Evolutionary conservation across 2,329 filamentous ascomycete species (phyloP).

Genomic region (Fusarium begoniae): DNA sequence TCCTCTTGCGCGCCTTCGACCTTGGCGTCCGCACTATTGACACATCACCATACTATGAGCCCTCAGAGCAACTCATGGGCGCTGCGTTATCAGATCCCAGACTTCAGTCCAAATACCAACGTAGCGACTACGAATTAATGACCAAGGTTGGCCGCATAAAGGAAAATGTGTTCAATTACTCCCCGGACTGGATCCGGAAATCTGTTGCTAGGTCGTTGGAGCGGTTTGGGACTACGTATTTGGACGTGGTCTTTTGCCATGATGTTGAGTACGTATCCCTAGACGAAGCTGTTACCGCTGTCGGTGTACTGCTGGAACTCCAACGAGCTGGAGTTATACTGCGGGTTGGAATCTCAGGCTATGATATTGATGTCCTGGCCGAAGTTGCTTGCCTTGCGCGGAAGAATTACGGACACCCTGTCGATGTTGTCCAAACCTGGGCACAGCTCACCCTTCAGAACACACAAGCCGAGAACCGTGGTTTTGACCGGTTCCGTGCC

Average conservation of each 20-base stretch:
- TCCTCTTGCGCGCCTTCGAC: neutral
- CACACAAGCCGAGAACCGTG: neutral
- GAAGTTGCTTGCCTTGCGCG: neutral
- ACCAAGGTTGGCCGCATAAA: constrained; percentile 5
- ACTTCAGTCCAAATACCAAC: neutral
- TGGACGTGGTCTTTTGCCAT: constrained; percentile 5
- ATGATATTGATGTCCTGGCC: neutral
- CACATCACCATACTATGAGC: constrained; percentile 6
- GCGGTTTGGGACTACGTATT: neutral
- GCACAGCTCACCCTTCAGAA: constrained; percentile 10
- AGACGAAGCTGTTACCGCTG: neutral
- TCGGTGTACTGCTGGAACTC: neutral
- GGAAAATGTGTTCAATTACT: constrained; percentile 10
- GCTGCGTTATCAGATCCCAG: neutral
- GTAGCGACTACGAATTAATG: neutral
- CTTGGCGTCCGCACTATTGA: neutral
- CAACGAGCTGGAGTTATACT: neutral
- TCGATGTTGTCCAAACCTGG: constrained; percentile 4
- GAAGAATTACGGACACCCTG: neutral
- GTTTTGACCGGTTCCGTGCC: neutral
- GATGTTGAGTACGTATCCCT: constrained; percentile 1
- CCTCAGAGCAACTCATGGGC: constrained; percentile 5
- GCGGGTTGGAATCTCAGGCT: neutral
- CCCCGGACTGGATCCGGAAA: neutral
- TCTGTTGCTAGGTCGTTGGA: neutral